Base-by-base conservation (phyloP, 371 early-diverging fungal genomes). In the Mortierella sp. region DNA sequence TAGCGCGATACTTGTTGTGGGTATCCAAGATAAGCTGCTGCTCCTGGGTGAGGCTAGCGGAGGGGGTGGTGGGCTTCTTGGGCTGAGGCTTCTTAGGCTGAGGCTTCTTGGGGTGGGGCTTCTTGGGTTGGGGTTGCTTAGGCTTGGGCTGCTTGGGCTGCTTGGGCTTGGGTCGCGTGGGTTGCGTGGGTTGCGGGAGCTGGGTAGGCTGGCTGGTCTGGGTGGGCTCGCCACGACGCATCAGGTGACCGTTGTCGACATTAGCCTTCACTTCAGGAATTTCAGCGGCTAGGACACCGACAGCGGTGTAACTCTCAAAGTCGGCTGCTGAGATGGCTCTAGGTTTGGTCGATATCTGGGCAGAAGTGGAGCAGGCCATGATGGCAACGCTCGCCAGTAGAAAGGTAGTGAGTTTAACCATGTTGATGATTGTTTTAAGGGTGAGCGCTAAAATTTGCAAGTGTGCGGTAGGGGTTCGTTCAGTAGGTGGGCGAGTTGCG, bases 1-100 rank as follows among this genome's bases (percentile, higher is more conserved):
- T 71, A 0, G 78, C 72, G 49, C 86, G 83, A 63, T 57, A 70
- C 26, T 78, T 67, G 76, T 88, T 88, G 51, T 84, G 84, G 12
- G 68, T 28, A 11, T 65, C 63, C 34, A 87, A 49, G 54, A 71
- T 64, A 27, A 31, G 15, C 51, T 60, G 32, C 50, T 60, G 55
- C 41, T 67, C 60, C 43, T 57, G 46, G 66, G 58, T 53, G 52
- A 65, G 37, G 12, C 14, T 47, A 42, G 28, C 41, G 41, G 15
- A 8, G 37, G 37, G 37, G 14, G 6, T 2, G 43, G n/a, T 17
- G n/a, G n/a, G 30, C 50, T n/a, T 50, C 31, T 50, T 26, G 17
- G n/a, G 12, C 15, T 21, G 11, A 8, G 50, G 50, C 27, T 31
- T 26, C 23, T 48, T 27, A 34, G 11, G 7, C 24, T 14, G 24